Evolutionary conservation across 2,329 filamentous ascomycete species (phyloP), one percentile per base, ranked within the genome.

Genomic region (Curvularia spicifera): DNA sequence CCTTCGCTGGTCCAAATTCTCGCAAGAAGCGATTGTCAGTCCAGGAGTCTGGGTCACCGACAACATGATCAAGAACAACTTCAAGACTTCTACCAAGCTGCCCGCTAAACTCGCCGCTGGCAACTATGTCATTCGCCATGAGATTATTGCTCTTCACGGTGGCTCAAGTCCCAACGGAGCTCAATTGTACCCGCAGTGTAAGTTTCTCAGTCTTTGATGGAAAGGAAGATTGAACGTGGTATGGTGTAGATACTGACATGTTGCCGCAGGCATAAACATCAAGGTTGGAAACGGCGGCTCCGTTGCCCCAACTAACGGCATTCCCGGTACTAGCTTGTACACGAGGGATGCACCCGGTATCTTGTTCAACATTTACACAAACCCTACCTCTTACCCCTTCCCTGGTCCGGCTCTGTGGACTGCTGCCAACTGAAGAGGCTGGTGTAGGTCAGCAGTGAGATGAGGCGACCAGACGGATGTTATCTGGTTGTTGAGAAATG

Each of bases 111-210:
- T 84, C 40, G 72, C 68, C 22, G 65, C 80, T 0, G 84, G 83
- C 2, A 78, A 82, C 63, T 86, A 85, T 57, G 82, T 86, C 42
- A 72, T 86, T 37, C 78, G 84, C 10, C 83, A 85, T 64, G 84
- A 86, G 71, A 78, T 80, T 47, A 80, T 82, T 53, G 84, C 79
- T 10, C 72, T 84, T 15, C 82, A 84, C 55, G 70, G 74, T 0
- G 78, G 75, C 1, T 55, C 67, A 13, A 76, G 74, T 7, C 70
- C 73, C 4, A 81, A 82, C 54, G 82, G 82, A 31, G 82, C 82
- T 3, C 83, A 82, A 77, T 76, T 78, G 71, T 85, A 82, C 69
- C 81, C 78, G 46, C 80, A 83, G 71, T 85, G 83, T 58, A 51
- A 18, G 56, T 51, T 10, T 20, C 22, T 2, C 3, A 12, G 2